Conservation (phyloP, 805 yeast species). For the Dipodascopsis uninucleata region DNA sequence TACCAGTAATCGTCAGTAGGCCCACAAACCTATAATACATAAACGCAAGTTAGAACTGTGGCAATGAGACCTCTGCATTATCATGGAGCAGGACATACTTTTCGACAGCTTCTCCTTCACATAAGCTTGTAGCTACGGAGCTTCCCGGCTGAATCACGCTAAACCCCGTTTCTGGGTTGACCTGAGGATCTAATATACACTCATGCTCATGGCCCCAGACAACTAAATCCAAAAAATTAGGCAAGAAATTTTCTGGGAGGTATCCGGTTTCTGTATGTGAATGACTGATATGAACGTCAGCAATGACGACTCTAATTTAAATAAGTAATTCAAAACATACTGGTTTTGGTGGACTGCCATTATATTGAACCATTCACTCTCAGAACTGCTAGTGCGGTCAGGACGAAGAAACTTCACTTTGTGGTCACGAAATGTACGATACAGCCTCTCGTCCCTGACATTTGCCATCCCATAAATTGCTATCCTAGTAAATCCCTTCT, state of each 20-base stretch:
- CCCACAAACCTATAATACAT: conserved; percentile 44
- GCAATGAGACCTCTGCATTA: too few relatives aligned
- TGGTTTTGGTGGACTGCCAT: conserved; percentile 90
- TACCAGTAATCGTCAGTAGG: conserved; percentile 60
- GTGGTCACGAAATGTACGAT: conserved; percentile 75
- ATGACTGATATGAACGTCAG: conserved; percentile 32
- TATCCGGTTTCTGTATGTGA: conserved; percentile 75
- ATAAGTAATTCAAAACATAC: conserved; percentile 16
- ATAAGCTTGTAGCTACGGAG: conserved; percentile 84
- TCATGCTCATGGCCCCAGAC: conserved; percentile 99
- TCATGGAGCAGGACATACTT: conserved; percentile 45
- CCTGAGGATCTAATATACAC: conserved; percentile 66
- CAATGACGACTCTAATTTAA: background rate
- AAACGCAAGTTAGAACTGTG: background rate
- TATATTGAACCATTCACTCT: conserved; percentile 73
- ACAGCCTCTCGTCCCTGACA: conserved; percentile 83
- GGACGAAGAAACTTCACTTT: conserved; percentile 78
- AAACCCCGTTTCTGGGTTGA: conserved; percentile 56
- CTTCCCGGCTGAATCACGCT: conserved; percentile 89
- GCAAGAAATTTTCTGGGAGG: conserved; percentile 80
- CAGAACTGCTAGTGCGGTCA: conserved; percentile 21
- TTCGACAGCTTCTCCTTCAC: conserved; percentile 74
- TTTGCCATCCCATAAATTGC: conserved; percentile 88
- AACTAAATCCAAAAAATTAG: conserved; percentile 74
- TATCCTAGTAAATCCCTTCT: conserved; percentile 75